Evolutionary conservation across 179 eudicot species (phyloP), one percentile per base, ranked within the genome.

Genomic region (Spinacia oleracea): DNA sequence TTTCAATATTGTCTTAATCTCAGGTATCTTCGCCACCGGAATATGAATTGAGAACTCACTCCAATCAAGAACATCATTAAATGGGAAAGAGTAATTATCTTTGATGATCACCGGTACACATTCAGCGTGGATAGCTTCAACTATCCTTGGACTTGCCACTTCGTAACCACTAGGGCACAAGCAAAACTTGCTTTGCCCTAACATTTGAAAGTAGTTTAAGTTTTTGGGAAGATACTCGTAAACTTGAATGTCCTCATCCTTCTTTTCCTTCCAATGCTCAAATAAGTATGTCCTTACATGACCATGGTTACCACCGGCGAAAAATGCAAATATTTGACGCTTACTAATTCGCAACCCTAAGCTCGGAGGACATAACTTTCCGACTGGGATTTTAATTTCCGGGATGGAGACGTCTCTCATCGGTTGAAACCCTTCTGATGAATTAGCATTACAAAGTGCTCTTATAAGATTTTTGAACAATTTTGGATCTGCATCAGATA

Each of bases 51-150:
- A 86, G 76, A 88, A 88, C 12, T 69, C 21, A 25, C 65, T 77
- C 91, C 89, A 86, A 76, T 88, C 84, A 38, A 88, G 83, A 46
- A 86, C 89, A 64, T 88, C 91, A 55, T 71, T 83, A 6, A 88
- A 85, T 0, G 91, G 91, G 3, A 84, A 63, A 12, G 83, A 78
- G 74, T 88, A 88, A 43, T 84, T 76, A 34, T 85, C 80, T 14
- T 84, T 79, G 32, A 88, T 81, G 8, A 88, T 55, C 0, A 87
- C 86, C 0, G 88, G 88, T 7, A 87, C 72, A 50, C 88, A 87
- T 21, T 81, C 86, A 0, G 88, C 85, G 64, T 70, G 74, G 7
- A 87, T 83, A 0, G 89, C 87, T 42, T 84, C 87, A 1, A 87
- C 84, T 4, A 87, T 58, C 46, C 87, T 84, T 3, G 89, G 80